phyloP scores from a whole-genome alignment of 495 filamentous ascomycete genomes.

The Penicillium crystallinum region DNA sequence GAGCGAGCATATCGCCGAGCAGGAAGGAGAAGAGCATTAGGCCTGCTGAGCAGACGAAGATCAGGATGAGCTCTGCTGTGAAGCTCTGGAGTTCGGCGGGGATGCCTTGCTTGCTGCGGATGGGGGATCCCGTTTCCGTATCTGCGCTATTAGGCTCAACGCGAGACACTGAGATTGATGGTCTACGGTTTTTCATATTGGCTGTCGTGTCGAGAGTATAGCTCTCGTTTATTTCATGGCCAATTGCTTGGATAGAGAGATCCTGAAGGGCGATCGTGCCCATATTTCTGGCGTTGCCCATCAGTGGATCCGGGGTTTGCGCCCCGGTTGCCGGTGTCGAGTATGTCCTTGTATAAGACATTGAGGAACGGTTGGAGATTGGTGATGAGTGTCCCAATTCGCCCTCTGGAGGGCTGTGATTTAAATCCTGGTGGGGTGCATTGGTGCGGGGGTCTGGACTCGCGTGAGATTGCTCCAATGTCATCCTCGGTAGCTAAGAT shows the following conservation, averaged over 20 bases:
- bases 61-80: constrained; percentile 32
- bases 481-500: constrained; percentile 4
- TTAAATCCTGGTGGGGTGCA: neutral
- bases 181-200: constrained; percentile 17
- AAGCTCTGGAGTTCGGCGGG: constrained; percentile 20
- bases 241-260: constrained; percentile 10
- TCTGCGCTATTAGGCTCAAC: constrained; percentile 4
- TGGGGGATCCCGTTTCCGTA: constrained; percentile 17
- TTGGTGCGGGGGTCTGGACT: constrained; percentile 6
- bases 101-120: constrained; percentile 17
- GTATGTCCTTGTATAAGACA: constrained; percentile 15
- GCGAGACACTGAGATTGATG: constrained; percentile 14
- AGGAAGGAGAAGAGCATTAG: constrained; percentile 42
- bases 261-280: constrained; percentile 16
- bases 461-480: constrained; percentile 8
- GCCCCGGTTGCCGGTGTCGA: constrained; percentile 22
- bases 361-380: constrained; percentile 17
- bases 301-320: constrained; percentile 21
- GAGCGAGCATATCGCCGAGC: constrained; percentile 36
- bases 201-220: constrained; percentile 12
- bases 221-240: constrained; percentile 7
- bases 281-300: constrained; percentile 10
- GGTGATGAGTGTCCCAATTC: constrained; percentile 11
- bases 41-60: constrained; percentile 40
- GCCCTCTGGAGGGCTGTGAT: neutral